Evolutionary conservation across 73 alveolate genomes (phyloP).

Genomic region (Urostyla sp.): DNA sequence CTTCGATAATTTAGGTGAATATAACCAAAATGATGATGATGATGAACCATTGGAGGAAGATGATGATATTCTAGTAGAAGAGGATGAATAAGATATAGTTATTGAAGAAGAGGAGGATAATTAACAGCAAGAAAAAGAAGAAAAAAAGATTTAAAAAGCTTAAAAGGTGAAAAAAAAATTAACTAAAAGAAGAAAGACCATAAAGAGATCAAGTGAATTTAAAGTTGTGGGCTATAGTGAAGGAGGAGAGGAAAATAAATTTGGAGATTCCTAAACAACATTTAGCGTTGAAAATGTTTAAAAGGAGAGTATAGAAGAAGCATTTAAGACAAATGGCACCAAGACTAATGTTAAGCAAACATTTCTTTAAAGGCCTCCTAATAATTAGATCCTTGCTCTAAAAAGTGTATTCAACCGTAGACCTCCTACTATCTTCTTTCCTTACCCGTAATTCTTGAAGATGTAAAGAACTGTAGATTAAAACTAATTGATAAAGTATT

Average conservation of each 20-base stretch:
- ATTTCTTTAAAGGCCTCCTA: slow-evolving; percentile 49
- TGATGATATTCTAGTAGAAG: slow-evolving; percentile 27
- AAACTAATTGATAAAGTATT: neutral
- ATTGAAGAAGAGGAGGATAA: slow-evolving; percentile 11
- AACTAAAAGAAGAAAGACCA: neutral
- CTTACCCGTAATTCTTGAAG: slow-evolving; percentile 55
- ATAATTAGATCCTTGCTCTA: slow-evolving; percentile 1
- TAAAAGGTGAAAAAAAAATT: slow-evolving; percentile 1
- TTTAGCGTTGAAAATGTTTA: neutral
- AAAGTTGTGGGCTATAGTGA: slow-evolving; percentile 31
- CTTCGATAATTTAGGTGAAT: slow-evolving; percentile 31
- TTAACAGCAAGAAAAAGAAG: neutral
- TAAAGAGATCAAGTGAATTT: neutral
- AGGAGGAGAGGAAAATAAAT: slow-evolving; percentile 48
- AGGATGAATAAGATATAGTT: slow-evolving; percentile 28
- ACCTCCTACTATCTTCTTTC: slow-evolving; percentile 64
- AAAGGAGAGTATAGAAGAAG: neutral
- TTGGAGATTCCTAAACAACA: slow-evolving; percentile 7
- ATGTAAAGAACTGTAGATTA: slow-evolving; percentile 17
- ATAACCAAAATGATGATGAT: slow-evolving; percentile 22
- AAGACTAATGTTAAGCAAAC: slow-evolving; percentile 28
- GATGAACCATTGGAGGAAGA: slow-evolving; percentile 51
- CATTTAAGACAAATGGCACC: slow-evolving; percentile 8
- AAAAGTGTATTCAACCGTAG: slow-evolving; percentile 29
- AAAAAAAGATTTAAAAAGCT: neutral